Evolutionary conservation across 2,329 filamentous ascomycete genomes (phyloP).

Genomic region (Sarocladium oryzae): DNA sequence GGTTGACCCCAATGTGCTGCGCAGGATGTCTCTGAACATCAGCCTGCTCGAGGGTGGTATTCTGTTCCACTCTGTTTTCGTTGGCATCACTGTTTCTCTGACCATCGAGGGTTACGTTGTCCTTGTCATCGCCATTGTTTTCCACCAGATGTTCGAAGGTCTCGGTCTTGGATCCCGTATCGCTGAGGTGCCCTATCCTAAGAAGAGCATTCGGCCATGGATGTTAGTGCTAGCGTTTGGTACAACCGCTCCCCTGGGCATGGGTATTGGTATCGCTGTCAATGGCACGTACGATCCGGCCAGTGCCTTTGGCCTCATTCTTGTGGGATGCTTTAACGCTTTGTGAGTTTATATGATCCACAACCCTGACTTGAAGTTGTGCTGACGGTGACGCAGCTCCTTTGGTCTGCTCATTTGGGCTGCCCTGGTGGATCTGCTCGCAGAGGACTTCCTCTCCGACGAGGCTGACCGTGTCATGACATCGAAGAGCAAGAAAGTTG

Average conservation of each 20-base stretch:
- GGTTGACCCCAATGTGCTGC: conserved; percentile 41
- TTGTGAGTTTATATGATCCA: conserved; percentile 37
- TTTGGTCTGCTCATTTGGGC: conserved; percentile 56
- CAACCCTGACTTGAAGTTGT: conserved; percentile 8
- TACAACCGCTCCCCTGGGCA: conserved; percentile 57
- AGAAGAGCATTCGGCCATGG: conserved; percentile 52
- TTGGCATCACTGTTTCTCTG: conserved; percentile 66
- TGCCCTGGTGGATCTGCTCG: conserved; percentile 56
- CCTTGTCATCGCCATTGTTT: conserved; percentile 61
- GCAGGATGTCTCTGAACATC: conserved; percentile 65
- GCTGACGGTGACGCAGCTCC: conserved; percentile 31
- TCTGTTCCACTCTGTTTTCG: conserved; percentile 71
- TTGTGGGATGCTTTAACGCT: conserved; percentile 60
- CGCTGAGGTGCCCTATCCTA: conserved; percentile 56
- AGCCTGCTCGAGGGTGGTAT: conserved; percentile 71
- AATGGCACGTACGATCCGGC: conserved; percentile 55
- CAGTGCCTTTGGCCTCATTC: conserved; percentile 56
- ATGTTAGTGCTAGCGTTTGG: conserved; percentile 56
- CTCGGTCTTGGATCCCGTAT: conserved; percentile 66
- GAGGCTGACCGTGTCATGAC: conserved; percentile 44
- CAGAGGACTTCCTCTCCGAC: conserved; percentile 59
- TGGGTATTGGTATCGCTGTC: conserved; percentile 54
- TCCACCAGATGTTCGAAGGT: conserved; percentile 55
- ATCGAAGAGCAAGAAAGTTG: conserved; percentile 44
- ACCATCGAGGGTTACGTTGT: conserved; percentile 61